A percentile compares a stretch with the other conserved stretches of the same genome.
phyloP scores from a whole-genome alignment of 805 yeast species.

The Nakazawaea peltata region DNA sequence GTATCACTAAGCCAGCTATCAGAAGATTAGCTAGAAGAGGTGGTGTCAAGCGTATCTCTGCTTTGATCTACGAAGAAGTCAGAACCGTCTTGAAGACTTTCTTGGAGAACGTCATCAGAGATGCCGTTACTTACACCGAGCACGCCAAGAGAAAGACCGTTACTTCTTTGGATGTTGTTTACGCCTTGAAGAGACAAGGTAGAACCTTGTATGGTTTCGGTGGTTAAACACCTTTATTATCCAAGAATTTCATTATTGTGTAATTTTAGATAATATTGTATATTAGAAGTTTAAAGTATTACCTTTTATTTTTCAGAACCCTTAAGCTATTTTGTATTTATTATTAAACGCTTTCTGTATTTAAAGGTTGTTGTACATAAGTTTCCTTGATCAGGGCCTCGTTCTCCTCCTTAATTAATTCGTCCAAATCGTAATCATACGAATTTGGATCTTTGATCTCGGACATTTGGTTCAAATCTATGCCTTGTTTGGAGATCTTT shows the following conservation, averaged over 20 bases:
- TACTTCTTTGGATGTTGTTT: constrained; percentile 96
- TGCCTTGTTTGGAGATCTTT: constrained; percentile 14
- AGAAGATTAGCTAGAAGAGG: constrained; percentile 99
- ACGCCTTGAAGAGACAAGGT: constrained; percentile 99
- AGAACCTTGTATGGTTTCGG: constrained; percentile 99
- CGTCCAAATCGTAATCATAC: constrained; percentile 41
- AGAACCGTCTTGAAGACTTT: constrained; percentile 94
- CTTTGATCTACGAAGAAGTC: constrained; percentile 97
- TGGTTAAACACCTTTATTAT: constrained; percentile 56
- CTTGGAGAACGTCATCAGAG: constrained; percentile 96
- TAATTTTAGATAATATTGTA: constrained; percentile 8
- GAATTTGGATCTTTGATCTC: constrained; percentile 28
- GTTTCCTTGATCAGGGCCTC: too few relatives aligned
- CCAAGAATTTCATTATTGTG: constrained; percentile 4
- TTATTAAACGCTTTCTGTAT: background rate
- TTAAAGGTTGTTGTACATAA: too few relatives aligned
- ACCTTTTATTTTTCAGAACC: too few relatives aligned
- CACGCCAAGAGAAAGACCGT: constrained; percentile 99
- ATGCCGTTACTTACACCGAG: constrained; percentile 98
- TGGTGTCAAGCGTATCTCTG: constrained; percentile 99
- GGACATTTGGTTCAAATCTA: constrained; percentile 17
- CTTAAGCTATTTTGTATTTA: background rate
- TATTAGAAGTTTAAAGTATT: constrained; percentile 4
- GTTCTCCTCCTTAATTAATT: constrained; percentile 30
- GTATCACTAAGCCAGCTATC: constrained; percentile 99